Conservation (phyloP, 78 protist genomes). For the Dictyostelium intermedium region DNA sequence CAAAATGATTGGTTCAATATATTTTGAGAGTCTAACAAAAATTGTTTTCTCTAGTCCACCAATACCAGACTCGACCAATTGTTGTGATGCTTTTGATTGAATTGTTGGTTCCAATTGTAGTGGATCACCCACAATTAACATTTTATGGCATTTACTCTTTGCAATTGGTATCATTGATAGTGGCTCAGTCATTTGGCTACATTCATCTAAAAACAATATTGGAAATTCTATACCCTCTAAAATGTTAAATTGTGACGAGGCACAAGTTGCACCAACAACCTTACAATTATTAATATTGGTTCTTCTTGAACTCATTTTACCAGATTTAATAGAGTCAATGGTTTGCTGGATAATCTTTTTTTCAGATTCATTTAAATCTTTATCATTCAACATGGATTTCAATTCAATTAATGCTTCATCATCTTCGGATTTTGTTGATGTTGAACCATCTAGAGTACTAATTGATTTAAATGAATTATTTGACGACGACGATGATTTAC, state of each 20-base stretch:
- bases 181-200: conserved; percentile 89
- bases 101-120: conserved; percentile 87
- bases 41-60: conserved; percentile 86
- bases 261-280: conserved; percentile 81
- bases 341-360: neutral
- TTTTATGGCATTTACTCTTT: conserved; percentile 12
- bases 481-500: neutral
- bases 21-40: conserved; percentile 75
- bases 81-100: conserved; percentile 18
- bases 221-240: conserved; percentile 74
- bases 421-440: neutral
- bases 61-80: neutral
- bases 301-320: neutral
- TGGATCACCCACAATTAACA: conserved; percentile 90
- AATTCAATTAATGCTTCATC: conserved; percentile 64
- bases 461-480: neutral
- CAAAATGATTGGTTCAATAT: conserved; percentile 38
- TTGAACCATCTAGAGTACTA: neutral
- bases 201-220: conserved; percentile 86
- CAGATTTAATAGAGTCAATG: conserved; percentile 18
- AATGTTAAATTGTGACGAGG: conserved; percentile 83
- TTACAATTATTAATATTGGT: conserved; percentile 8
- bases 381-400: conserved; percentile 11
- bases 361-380: neutral
- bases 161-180: conserved; percentile 77